Evolutionary conservation across 108 stramenopile species (phyloP).

Genomic region (Cyclotella cryptica): DNA sequence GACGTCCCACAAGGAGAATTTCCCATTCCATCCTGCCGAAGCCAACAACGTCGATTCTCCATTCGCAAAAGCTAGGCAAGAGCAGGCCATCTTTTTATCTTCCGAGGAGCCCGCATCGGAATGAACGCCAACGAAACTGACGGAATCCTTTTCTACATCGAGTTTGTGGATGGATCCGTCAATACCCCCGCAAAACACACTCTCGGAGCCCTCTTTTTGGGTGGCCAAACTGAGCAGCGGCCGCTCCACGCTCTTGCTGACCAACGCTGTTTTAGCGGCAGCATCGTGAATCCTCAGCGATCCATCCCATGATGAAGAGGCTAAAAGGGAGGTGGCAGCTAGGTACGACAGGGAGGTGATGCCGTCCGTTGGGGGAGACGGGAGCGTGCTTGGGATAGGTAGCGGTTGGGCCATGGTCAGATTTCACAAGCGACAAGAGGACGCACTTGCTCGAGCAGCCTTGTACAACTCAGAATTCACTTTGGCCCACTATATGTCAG

Average conservation of each 20-base stretch:
- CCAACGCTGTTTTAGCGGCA: constrained; percentile 21
- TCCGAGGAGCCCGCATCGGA: neutral
- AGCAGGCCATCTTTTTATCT: constrained; percentile 46
- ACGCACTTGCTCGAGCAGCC: too few species aligned
- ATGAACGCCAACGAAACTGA: constrained; percentile 48
- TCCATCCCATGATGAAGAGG: constrained; percentile 85
- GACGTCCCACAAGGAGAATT: constrained; percentile 78
- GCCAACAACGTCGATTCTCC: constrained; percentile 49
- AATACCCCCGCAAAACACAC: constrained; percentile 69
- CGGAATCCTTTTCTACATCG: constrained; percentile 36
- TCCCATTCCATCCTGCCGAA: constrained; percentile 78
- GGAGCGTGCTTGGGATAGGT: constrained; percentile 70
- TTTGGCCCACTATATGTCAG: too few species aligned
- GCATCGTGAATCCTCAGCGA: constrained; percentile 73
- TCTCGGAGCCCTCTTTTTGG: neutral
- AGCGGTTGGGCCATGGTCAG: constrained; percentile 14
- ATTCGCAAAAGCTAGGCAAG: constrained; percentile 36
- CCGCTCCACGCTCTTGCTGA: constrained; percentile 68
- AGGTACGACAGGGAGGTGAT: constrained; percentile 67
- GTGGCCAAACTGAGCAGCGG: constrained; percentile 74
- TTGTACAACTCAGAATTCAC: too few species aligned
- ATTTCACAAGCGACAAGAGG: too few species aligned
- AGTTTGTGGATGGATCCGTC: constrained; percentile 65
- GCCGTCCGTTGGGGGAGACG: constrained; percentile 78
- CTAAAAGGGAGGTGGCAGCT: constrained; percentile 40